Evolutionary conservation across 441 rosid species (phyloP).

Genomic region (Lepidium campestre): DNA sequence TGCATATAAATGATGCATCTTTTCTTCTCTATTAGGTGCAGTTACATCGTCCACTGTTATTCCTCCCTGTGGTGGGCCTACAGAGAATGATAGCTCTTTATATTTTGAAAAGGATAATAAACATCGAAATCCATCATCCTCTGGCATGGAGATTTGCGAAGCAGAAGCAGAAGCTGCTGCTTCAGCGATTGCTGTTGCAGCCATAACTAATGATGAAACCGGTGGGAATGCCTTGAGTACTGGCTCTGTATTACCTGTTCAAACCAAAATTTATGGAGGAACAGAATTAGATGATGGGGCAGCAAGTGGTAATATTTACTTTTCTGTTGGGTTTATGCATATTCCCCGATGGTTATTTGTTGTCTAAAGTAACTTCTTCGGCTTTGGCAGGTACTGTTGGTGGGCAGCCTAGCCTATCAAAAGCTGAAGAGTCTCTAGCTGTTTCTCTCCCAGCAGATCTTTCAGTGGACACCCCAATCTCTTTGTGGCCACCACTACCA

Average conservation of each 20-base stretch:
- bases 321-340: background rate
- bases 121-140: slow-evolving; percentile 45
- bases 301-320: slow-evolving; percentile 27
- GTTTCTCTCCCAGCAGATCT: slow-evolving; percentile 98
- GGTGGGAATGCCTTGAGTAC: slow-evolving; percentile 45
- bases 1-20: slow-evolving; percentile 22
- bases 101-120: slow-evolving; percentile 68
- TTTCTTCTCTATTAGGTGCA: slow-evolving; percentile 54
- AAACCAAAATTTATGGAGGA: slow-evolving; percentile 53
- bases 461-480: slow-evolving; percentile 83
- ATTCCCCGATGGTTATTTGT: slow-evolving; percentile 9
- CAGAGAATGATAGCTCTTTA: slow-evolving; percentile 50
- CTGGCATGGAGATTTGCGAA: slow-evolving; percentile 65
- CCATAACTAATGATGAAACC: slow-evolving; percentile 79
- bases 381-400: slow-evolving; percentile 44
- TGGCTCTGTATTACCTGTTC: slow-evolving; percentile 44
- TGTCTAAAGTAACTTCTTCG: background rate
- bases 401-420: slow-evolving; percentile 58
- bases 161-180: slow-evolving; percentile 92
- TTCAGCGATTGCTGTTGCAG: slow-evolving; percentile 90
- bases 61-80: slow-evolving; percentile 43
- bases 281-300: slow-evolving; percentile 42
- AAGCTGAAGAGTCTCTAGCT: slow-evolving; percentile 76
- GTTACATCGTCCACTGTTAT: slow-evolving; percentile 83
- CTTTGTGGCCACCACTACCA: slow-evolving; percentile 73